phyloP scores from a whole-genome alignment of 139 green algal genomes.

The Penium margaritaceum region DNA sequence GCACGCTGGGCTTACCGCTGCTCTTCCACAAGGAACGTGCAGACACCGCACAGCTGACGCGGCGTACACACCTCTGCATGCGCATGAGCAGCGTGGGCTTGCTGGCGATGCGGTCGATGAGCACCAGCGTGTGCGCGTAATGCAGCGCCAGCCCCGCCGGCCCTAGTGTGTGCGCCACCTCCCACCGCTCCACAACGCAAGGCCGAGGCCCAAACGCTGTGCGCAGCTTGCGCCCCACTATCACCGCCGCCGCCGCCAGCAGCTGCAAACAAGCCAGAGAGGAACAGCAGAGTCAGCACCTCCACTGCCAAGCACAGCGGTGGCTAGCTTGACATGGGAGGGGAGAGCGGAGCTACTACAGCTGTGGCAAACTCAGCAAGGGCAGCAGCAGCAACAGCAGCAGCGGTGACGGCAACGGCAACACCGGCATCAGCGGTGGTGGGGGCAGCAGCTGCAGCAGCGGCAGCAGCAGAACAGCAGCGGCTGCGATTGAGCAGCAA shows the following conservation, averaged over 20 bases:
- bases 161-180: neutral
- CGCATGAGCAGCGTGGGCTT: neutral
- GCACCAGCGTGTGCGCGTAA: slow-evolving; percentile 8
- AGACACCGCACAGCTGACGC: neutral
- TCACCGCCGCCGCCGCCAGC: neutral
- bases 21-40: neutral
- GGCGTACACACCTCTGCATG: neutral
- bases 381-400: neutral
- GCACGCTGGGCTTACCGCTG: neutral
- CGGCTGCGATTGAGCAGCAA: too few species aligned
- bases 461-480: too few species aligned
- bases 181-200: neutral
- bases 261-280: neutral
- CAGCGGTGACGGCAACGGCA: neutral
- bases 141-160: neutral
- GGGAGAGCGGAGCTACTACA: neutral
- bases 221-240: neutral
- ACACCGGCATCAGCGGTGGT: neutral
- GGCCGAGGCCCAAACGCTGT: neutral
- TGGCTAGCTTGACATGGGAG: too few species aligned
- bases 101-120: neutral
- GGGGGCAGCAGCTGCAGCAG: neutral
- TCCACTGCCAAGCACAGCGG: too few species aligned
- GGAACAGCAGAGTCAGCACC: too few species aligned
- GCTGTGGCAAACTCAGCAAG: neutral